Conservation (phyloP, 2,329 filamentous ascomycete genomes). For the Trichoderma guizhouense region DNA sequence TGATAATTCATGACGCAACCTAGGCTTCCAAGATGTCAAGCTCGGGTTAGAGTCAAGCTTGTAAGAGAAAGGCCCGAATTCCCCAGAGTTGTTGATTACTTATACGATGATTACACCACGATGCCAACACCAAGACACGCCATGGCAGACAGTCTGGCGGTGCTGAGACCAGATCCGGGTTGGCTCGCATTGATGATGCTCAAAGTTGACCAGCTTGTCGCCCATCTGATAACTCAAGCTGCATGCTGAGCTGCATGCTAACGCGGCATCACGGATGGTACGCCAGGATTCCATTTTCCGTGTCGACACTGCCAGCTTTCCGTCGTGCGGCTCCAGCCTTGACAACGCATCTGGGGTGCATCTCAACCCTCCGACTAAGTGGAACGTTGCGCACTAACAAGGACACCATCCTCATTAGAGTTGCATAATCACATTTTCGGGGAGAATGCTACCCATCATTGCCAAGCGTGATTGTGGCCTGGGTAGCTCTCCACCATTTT, state of each 20-base stretch:
- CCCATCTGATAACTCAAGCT: background rate
- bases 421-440: background rate
- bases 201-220: no score
- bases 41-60: background rate
- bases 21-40: background rate
- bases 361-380: background rate
- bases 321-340: background rate
- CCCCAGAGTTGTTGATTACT: background rate
- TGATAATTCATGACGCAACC: background rate
- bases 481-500: background rate
- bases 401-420: background rate
- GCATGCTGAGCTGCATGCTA: background rate
- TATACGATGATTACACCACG: background rate
- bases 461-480: background rate
- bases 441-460: background rate
- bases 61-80: background rate
- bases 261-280: background rate
- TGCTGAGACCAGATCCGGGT: background rate
- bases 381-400: background rate
- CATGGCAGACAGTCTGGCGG: background rate
- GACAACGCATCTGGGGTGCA: background rate
- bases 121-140: background rate
- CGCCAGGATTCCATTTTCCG: background rate
- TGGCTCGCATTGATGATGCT: background rate
- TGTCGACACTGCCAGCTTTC: background rate